These are phyloP conservation scores for Rusavskia elegans DNA, from an alignment of 495 filamentous ascomycete genomes.

Conservation along the genomic window DNA sequence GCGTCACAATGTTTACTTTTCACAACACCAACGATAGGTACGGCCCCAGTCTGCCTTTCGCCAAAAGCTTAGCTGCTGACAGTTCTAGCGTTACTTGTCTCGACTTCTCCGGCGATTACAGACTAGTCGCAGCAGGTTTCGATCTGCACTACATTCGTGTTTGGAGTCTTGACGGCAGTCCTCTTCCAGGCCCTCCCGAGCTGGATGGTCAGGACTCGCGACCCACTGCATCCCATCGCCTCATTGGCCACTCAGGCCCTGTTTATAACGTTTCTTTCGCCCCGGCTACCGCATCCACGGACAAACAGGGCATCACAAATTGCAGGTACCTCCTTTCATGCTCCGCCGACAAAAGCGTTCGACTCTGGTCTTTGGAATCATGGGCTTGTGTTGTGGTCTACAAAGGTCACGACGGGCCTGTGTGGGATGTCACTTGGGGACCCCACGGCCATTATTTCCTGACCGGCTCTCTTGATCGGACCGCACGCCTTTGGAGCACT, in stretches of 20 bases:
- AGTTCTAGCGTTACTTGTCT: conserved; percentile 61
- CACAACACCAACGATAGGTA: conserved; percentile 89
- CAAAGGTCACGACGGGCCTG: conserved; percentile 73
- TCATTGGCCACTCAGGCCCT: conserved; percentile 82
- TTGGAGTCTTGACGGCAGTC: conserved; percentile 72
- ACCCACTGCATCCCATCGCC: conserved; percentile 52
- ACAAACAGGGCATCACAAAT: conserved; percentile 28
- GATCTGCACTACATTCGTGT: conserved; percentile 89
- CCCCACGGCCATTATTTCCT: conserved; percentile 92
- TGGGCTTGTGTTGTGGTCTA: conserved; percentile 87
- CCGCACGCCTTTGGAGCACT: conserved; percentile 76
- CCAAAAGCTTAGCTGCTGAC: too few relatives aligned
- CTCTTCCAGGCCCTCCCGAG: conserved; percentile 32
- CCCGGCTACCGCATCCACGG: conserved; percentile 42
- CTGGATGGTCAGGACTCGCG: conserved; percentile 21
- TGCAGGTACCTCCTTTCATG: conserved; percentile 68
- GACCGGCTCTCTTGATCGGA: conserved; percentile 74
- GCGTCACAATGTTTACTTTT: conserved; percentile 90
- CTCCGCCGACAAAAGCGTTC: conserved; percentile 71
- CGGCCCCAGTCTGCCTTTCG: conserved; percentile 13
- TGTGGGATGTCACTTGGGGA: conserved; percentile 81
- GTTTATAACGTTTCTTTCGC: conserved; percentile 85
- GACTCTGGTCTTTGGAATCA: conserved; percentile 81
- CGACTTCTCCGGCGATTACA: conserved; percentile 81
- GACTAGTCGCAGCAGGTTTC: conserved; percentile 72